Conservation (phyloP, 2,329 filamentous ascomycete genomes). For the Dothistroma pini region DNA sequence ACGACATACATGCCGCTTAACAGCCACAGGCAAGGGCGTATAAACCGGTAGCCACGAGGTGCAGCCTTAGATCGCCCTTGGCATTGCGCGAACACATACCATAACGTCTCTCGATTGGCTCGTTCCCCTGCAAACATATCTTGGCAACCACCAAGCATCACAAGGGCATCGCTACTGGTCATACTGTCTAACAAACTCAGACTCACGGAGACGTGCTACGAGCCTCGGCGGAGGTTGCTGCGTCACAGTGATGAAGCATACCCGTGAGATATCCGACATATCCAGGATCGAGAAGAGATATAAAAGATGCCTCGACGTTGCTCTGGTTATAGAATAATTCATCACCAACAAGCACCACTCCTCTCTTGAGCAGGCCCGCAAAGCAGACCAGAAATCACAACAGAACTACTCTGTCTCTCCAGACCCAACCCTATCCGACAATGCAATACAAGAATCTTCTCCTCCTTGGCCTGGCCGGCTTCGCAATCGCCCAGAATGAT, state of each 20-base stretch:
- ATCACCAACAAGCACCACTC: neutral
- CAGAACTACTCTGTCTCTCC: neutral
- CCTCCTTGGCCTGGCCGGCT: slow-evolving; percentile 11
- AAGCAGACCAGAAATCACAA: neutral
- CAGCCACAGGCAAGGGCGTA: neutral
- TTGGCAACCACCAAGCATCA: neutral
- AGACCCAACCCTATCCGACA: neutral
- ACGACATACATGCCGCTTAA: neutral
- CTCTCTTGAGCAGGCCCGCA: too few species aligned
- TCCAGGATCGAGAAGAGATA: neutral
- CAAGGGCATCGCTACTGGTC: neutral
- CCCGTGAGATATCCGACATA: neutral
- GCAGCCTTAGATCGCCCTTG: neutral
- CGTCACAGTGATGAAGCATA: neutral
- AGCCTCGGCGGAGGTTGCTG: neutral
- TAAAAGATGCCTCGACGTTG: neutral
- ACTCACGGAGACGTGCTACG: neutral
- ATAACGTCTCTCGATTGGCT: neutral
- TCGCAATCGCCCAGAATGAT: slow-evolving; percentile 11
- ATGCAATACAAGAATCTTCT: slow-evolving; percentile 15
- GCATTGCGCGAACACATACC: neutral
- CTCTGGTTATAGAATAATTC: neutral
- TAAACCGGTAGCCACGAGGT: neutral
- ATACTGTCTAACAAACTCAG: neutral
- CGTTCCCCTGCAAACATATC: neutral